Conservation (phyloP, 2,329 filamentous ascomycete species). For the Cyphellophora europaea region DNA sequence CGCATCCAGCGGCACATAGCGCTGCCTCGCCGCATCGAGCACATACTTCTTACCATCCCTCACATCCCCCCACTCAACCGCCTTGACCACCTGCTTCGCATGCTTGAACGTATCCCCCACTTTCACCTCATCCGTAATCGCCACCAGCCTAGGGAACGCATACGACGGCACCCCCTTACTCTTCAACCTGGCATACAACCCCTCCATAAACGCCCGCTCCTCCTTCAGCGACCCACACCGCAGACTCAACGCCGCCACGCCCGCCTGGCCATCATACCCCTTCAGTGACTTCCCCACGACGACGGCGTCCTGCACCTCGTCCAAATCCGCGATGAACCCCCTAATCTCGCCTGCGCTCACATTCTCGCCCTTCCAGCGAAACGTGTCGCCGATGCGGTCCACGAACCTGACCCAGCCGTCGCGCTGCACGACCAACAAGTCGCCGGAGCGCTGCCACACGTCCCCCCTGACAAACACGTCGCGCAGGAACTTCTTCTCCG, state of each 20-base stretch:
- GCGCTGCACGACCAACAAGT: conserved; percentile 61
- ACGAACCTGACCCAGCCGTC: conserved; percentile 71
- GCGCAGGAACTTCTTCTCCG: conserved; percentile 62
- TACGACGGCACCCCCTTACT: conserved; percentile 37
- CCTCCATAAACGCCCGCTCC: conserved; percentile 28
- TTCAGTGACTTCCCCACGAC: conserved; percentile 58
- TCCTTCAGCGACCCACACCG: conserved; percentile 18
- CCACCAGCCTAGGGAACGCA: conserved; percentile 37
- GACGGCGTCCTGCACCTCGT: conserved; percentile 64
- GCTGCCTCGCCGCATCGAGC: conserved; percentile 20
- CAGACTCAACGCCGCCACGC: conserved; percentile 37
- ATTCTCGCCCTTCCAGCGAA: conserved; percentile 63
- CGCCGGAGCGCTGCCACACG: conserved; percentile 73
- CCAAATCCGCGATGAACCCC: conserved; percentile 58
- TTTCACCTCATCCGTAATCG: conserved; percentile 37
- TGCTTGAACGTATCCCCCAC: conserved; percentile 43
- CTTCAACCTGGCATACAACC: conserved; percentile 29
- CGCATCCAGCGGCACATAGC: conserved; percentile 33
- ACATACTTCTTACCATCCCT: conserved; percentile 23
- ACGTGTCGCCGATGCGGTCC: conserved; percentile 52
- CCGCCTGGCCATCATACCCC: conserved; percentile 39
- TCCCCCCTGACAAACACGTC: conserved; percentile 67
- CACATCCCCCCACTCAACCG: conserved; percentile 31
- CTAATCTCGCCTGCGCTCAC: conserved; percentile 73
- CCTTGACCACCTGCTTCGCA: conserved; percentile 34